Conservation (phyloP, 352 stramenopile genomes). For the Globisporangium perplexum region DNA sequence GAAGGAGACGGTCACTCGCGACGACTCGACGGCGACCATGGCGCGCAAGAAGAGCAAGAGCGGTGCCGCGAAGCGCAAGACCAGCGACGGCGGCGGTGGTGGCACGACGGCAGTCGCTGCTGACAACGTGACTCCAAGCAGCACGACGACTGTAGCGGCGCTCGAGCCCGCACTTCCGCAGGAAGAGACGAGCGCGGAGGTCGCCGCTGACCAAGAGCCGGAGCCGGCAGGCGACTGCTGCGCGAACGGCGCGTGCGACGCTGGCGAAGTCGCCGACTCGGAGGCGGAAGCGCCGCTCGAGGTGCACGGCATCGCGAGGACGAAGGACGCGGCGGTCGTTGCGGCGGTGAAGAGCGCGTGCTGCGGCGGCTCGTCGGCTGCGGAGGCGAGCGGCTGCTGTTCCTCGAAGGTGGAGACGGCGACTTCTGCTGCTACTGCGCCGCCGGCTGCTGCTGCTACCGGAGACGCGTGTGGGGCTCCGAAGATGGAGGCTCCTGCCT, state of each 20-base stretch:
- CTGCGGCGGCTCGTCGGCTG: neutral
- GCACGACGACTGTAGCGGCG: too few species aligned
- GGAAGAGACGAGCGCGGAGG: neutral
- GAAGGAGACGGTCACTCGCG: too few species aligned
- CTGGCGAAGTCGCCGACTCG: neutral
- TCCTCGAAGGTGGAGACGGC: slow-evolving; percentile 10
- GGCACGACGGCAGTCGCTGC: neutral
- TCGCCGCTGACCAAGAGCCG: slow-evolving; percentile 2
- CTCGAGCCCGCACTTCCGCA: neutral
- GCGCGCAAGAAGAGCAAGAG: slow-evolving; percentile 14
- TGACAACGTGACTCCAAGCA: too few species aligned
- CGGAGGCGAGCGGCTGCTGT: slow-evolving; percentile 4
- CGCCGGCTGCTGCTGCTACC: neutral
- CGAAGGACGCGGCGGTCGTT: neutral
- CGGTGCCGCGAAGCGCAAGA: slow-evolving; percentile 1
- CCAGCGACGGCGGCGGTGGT: neutral
- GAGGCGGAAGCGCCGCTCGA: neutral
- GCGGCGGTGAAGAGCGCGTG: neutral
- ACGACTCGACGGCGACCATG: slow-evolving; percentile 1
- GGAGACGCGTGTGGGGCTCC: neutral
- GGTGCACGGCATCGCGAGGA: neutral
- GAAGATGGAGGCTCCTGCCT: neutral
- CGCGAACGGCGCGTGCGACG: neutral
- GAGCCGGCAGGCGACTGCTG: neutral
- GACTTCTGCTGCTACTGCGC: neutral